phyloP scores from a whole-genome alignment of 768 basidiomycete genomes.

The Chalciporus pseudorubinellus region DNA sequence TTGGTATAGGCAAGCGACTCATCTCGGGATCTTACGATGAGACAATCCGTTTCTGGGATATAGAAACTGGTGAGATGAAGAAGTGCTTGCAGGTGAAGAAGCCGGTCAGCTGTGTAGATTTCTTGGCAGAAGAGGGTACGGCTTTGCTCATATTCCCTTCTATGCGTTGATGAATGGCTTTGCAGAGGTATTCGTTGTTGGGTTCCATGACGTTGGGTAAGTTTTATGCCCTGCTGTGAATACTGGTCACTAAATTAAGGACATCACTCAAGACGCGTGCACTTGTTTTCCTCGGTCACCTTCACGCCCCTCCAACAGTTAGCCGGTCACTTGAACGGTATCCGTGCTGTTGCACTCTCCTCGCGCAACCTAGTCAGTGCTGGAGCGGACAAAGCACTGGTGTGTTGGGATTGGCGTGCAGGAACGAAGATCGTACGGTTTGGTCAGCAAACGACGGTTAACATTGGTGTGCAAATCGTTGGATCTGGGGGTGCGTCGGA shows the following conservation, averaged over 20 bases:
- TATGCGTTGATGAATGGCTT: slow-evolving; percentile 5
- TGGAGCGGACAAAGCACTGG: slow-evolving; percentile 65
- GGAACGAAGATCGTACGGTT: slow-evolving; percentile 89
- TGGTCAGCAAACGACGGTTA: slow-evolving; percentile 90
- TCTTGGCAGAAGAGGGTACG: slow-evolving; percentile 72
- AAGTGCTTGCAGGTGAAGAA: slow-evolving; percentile 84
- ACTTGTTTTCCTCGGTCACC: slow-evolving; percentile 82
- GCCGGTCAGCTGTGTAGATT: slow-evolving; percentile 88
- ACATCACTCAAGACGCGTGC: slow-evolving; percentile 60
- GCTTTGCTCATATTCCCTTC: slow-evolving; percentile 9
- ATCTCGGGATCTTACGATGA: slow-evolving; percentile 92
- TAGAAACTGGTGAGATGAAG: slow-evolving; percentile 62
- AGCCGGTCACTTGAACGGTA: slow-evolving; percentile 84
- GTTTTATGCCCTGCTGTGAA: slow-evolving; percentile 22
- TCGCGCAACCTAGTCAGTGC: slow-evolving; percentile 86
- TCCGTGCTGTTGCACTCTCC: slow-evolving; percentile 84
- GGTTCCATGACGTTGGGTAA: slow-evolving; percentile 89
- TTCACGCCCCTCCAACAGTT: slow-evolving; percentile 83
- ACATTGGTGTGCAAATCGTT: slow-evolving; percentile 86
- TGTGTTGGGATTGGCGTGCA: slow-evolving; percentile 89
- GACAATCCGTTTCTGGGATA: slow-evolving; percentile 90
- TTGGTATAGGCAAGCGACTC: slow-evolving; percentile 57
- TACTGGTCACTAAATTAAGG: slow-evolving; percentile 8
- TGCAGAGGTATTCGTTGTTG: slow-evolving; percentile 84
- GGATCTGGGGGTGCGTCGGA: slow-evolving; percentile 38